phyloP scores from a whole-genome alignment of 371 early-diverging fungal genomes.

The Basidiobolus meristosporus region DNA sequence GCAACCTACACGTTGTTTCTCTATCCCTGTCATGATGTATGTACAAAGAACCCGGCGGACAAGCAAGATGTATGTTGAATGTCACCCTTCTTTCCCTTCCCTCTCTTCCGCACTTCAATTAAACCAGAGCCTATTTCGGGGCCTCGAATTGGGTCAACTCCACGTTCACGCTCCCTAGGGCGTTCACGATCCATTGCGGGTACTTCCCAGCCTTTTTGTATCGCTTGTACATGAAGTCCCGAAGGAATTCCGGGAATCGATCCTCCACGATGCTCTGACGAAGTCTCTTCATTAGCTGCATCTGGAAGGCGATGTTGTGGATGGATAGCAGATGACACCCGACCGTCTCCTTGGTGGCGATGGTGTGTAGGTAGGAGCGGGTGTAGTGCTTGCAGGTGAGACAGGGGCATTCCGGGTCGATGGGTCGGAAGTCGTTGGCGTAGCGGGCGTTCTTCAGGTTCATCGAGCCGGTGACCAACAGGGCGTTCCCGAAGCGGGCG shows the following conservation, averaged over 20 bases:
- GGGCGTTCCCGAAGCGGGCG: slow-evolving; percentile 88
- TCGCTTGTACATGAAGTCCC: slow-evolving; percentile 45
- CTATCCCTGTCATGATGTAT: no score
- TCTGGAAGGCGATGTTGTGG: slow-evolving; percentile 86
- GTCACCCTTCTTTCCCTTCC: no score
- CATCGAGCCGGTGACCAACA: slow-evolving; percentile 64
- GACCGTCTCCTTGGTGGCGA: slow-evolving; percentile 67
- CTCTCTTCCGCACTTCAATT: no score
- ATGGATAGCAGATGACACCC: slow-evolving; percentile 77
- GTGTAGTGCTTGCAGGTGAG: slow-evolving; percentile 70
- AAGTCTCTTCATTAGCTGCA: slow-evolving; percentile 68
- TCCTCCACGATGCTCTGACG: slow-evolving; percentile 56
- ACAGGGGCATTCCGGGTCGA: slow-evolving; percentile 75
- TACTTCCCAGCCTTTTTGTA: slow-evolving; percentile 30
- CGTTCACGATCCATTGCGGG: slow-evolving; percentile 76
- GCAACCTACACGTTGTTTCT: no score
- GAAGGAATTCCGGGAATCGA: slow-evolving; percentile 62
- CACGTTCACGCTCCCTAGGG: slow-evolving; percentile 53
- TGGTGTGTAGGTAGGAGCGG: slow-evolving; percentile 51
- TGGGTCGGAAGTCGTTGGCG: slow-evolving; percentile 46
- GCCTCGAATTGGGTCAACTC: no score
- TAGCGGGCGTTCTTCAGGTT: slow-evolving; percentile 40
- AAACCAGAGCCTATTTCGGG: no score
- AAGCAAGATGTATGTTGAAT: no score
- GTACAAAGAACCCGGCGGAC: no score